Evolutionary conservation across 345 rosid species (phyloP).

Genomic region (Populus nigra): DNA sequence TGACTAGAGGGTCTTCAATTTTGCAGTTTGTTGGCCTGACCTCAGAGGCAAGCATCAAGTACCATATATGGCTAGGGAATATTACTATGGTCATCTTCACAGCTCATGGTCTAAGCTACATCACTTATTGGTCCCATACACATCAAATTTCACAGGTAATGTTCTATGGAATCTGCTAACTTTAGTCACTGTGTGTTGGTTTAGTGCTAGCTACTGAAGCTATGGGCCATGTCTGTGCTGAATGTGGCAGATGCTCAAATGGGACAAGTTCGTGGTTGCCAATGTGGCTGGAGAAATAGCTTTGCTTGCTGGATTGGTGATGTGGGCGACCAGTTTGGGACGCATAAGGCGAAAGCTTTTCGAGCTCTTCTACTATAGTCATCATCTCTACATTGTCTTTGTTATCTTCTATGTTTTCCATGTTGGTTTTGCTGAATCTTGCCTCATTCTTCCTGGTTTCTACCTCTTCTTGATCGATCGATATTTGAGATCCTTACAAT

Average conservation of each 20-base stretch:
- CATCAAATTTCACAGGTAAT: conserved; percentile 21
- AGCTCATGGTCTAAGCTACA: conserved; percentile 22
- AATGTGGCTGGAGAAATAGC: conserved; percentile 31
- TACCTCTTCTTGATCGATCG: conserved; percentile 28
- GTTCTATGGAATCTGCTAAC: background rate
- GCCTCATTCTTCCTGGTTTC: conserved; percentile 24
- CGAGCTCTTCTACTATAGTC: conserved; percentile 27
- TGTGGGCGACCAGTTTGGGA: conserved; percentile 21
- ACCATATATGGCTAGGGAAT: conserved; percentile 33
- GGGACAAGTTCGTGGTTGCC: conserved; percentile 15
- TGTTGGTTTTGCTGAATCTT: conserved; percentile 18
- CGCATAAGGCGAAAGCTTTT: conserved; percentile 23
- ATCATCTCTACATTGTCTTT: conserved; percentile 26
- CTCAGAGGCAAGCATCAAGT: conserved; percentile 31
- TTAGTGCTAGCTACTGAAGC: background rate
- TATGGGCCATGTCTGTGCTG: background rate
- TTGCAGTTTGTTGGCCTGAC: conserved; percentile 26
- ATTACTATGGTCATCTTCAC: conserved; percentile 19
- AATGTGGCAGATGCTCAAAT: conserved; percentile 16
- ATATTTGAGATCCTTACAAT: conserved; percentile 23
- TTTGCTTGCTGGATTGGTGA: conserved; percentile 19
- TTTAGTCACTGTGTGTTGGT: background rate
- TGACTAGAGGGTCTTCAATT: conserved; percentile 25
- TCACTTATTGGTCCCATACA: conserved; percentile 20
- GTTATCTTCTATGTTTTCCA: conserved; percentile 25